Evolutionary conservation across 1,284 basidiomycete genomes (phyloP).

Genomic region (Athelia sp.): DNA sequence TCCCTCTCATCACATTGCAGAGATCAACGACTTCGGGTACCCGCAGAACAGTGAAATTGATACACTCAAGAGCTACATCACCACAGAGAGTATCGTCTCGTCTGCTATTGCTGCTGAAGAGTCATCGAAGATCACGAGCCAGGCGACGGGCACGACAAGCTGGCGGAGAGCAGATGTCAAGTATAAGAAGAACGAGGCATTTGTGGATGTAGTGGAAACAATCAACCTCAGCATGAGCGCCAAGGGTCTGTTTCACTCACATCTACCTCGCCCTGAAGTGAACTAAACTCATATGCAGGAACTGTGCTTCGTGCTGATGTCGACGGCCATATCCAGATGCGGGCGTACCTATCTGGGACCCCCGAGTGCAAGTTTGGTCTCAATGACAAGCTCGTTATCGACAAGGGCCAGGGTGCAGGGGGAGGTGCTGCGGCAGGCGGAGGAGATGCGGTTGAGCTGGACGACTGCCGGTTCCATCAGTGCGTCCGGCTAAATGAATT

Average conservation of each 20-base stretch:
- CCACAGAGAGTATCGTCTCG: constrained; percentile 94
- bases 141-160: constrained; percentile 92
- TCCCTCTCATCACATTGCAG: constrained; percentile 35
- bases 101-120: constrained; percentile 82
- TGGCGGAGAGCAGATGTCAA: constrained; percentile 94
- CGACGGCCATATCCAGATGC: constrained; percentile 97
- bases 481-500: constrained; percentile 95
- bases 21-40: constrained; percentile 98
- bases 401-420: constrained; percentile 50
- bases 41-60: constrained; percentile 99
- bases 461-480: constrained; percentile 98
- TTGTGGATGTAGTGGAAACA: constrained; percentile 96
- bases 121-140: constrained; percentile 92
- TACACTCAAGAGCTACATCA: constrained; percentile 96
- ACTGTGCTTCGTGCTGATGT: constrained; percentile 94
- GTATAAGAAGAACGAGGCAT: constrained; percentile 98
- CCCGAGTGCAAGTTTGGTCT: constrained; percentile 98
- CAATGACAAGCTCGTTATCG: constrained; percentile 96
- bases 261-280: background rate
- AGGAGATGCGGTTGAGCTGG: constrained; percentile 85
- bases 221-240: constrained; percentile 97
- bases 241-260: constrained; percentile 53
- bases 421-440: constrained; percentile 27
- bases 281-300: constrained; percentile 41
- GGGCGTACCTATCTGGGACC: constrained; percentile 93